Percentiles rank a stretch among this genome's conserved stretches.
phyloP scores from a whole-genome alignment of 805 yeast species.

The Metschnikowia cerradonensis region DNA sequence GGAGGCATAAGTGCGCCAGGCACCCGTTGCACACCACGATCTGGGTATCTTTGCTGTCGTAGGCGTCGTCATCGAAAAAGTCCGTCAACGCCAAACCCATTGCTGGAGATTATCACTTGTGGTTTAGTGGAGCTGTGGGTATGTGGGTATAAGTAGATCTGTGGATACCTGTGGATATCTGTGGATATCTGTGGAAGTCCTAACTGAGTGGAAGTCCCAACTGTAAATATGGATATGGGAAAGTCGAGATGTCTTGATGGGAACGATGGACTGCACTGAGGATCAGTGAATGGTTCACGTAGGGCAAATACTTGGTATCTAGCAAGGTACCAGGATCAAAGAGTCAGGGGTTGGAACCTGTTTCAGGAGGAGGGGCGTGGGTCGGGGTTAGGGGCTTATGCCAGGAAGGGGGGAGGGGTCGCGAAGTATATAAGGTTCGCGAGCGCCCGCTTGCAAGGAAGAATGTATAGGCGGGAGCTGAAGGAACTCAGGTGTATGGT shows the following conservation, averaged over 20 bases:
- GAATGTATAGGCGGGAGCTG: background rate
- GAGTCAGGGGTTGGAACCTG: background rate
- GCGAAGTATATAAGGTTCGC: background rate
- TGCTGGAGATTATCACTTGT: background rate
- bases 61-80: constrained; percentile 34
- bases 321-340: background rate
- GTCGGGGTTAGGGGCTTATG: background rate
- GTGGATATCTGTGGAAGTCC: no score
- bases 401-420: background rate
- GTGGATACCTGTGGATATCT: no score
- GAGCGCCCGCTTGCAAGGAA: background rate
- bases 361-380: background rate
- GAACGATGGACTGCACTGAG: no score
- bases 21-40: constrained; percentile 40
- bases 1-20: constrained; percentile 38
- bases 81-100: constrained; percentile 42
- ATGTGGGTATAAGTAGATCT: background rate
- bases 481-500: background rate
- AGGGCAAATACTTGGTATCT: background rate
- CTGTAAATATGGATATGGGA: no score
- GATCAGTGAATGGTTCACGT: no score
- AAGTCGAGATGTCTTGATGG: no score
- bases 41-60: constrained; percentile 34
- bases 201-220: no score
- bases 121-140: background rate